These are phyloP conservation scores for Trichoderma virens DNA, from an alignment of 495 filamentous ascomycete genomes.

Conservation along the genomic window DNA sequence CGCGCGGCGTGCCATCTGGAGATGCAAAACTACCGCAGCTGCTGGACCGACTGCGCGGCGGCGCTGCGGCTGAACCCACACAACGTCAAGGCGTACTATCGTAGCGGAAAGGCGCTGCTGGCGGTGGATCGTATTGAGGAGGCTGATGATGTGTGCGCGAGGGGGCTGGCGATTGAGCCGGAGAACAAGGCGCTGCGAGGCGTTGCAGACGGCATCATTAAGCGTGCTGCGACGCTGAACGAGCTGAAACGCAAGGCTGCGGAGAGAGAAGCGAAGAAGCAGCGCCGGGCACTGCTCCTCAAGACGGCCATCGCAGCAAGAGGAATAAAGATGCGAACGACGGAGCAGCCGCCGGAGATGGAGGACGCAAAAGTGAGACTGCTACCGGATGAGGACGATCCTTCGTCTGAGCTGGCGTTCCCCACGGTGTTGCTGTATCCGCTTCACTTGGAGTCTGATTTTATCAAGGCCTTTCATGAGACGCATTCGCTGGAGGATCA, in stretches of 20 bases:
- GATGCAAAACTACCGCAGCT: conserved; percentile 69
- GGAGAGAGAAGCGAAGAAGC: conserved; percentile 38
- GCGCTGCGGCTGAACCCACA: conserved; percentile 66
- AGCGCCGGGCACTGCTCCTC: conserved; percentile 51
- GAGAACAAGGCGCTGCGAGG: conserved; percentile 46
- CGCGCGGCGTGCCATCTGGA: conserved; percentile 76
- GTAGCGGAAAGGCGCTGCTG: conserved; percentile 66
- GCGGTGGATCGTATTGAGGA: conserved; percentile 64
- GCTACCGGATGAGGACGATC: conserved; percentile 63
- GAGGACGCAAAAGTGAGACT: conserved; percentile 67
- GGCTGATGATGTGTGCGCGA: conserved; percentile 64
- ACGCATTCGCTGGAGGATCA: conserved; percentile 60
- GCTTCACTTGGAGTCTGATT: conserved; percentile 66
- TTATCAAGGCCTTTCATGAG: conserved; percentile 80
- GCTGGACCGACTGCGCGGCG: conserved; percentile 72
- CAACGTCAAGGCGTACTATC: conserved; percentile 86
- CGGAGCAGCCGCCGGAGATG: conserved; percentile 69
- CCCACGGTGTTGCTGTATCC: conserved; percentile 82
- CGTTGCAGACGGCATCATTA: conserved; percentile 47
- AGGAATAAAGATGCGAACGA: conserved; percentile 57
- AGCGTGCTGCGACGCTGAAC: conserved; percentile 26
- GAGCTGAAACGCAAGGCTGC: conserved; percentile 37
- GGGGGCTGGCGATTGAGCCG: conserved; percentile 63
- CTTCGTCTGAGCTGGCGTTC: conserved; percentile 60
- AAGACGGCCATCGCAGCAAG: conserved; percentile 64